Evolutionary conservation across 805 yeast species (phyloP).

Genomic region (Hyphopichia homilentoma): DNA sequence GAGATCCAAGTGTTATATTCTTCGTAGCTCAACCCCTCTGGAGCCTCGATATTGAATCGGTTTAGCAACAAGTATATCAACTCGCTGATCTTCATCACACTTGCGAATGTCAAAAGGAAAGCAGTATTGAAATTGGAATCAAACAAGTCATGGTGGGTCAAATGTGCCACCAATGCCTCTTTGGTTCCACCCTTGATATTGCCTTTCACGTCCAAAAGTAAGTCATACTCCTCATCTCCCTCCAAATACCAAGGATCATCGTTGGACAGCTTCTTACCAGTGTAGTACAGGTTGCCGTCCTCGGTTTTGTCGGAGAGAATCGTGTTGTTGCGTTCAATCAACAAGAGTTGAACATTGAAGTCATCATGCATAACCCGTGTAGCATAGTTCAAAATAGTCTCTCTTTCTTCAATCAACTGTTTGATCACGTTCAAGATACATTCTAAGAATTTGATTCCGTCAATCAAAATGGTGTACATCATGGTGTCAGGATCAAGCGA

Average conservation of each 20-base stretch:
- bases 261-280: slow-evolving; percentile 31
- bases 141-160: slow-evolving; percentile 67
- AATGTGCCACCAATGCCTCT: slow-evolving; percentile 71
- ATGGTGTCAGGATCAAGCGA: slow-evolving; percentile 37
- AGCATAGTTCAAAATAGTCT: slow-evolving; percentile 64
- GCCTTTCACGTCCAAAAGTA: slow-evolving; percentile 61
- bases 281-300: slow-evolving; percentile 28
- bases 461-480: slow-evolving; percentile 34
- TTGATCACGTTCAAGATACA: slow-evolving; percentile 41
- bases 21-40: slow-evolving; percentile 81
- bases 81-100: slow-evolving; percentile 66
- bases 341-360: slow-evolving; percentile 55
- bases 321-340: slow-evolving; percentile 44
- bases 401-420: slow-evolving; percentile 67
- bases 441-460: slow-evolving; percentile 31
- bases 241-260: slow-evolving; percentile 71
- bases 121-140: slow-evolving; percentile 65
- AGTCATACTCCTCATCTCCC: slow-evolving; percentile 58
- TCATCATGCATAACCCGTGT: slow-evolving; percentile 77
- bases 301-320: slow-evolving; percentile 34
- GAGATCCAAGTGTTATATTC: slow-evolving; percentile 77
- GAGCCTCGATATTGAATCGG: slow-evolving; percentile 71
- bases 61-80: slow-evolving; percentile 56
- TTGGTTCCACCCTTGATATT: slow-evolving; percentile 79
- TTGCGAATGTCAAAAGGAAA: slow-evolving; percentile 69